Evolutionary conservation across 2,329 filamentous ascomycete genomes (phyloP), one percentile per base, ranked within the genome.

Genomic region (Venturia asperata): DNA sequence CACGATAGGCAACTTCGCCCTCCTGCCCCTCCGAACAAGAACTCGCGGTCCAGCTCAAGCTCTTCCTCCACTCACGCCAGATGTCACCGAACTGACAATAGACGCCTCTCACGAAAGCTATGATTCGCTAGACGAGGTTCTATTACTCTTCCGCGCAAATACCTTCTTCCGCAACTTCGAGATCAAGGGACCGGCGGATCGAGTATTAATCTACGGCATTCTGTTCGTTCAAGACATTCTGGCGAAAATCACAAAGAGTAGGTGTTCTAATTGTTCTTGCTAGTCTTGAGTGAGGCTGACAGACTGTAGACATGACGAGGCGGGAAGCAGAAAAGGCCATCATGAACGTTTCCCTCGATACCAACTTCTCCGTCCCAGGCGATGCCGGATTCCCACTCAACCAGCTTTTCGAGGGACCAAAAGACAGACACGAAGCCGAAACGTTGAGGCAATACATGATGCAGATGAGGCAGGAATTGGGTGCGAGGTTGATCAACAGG

Each of bases 101-200:
- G 91, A 97, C 76, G 88, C 92, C 62, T 91, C 94, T 76, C 88
- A 86, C 77, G 91, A 96, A 77, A 92, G 89, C 73, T 97, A 97
- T 82, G 94, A 99, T 80, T 90, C 94, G 68, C 85, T 97, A 65
- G 94, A 99, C 79, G 94, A 99, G 81, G 87, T 95, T 63, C 84
- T 99, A 65, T 84, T 88, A 15, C 85, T 97, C 62, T 99, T 97
- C 84, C 91, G 94, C 69, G 93, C 94, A 72, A 97, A 99, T 82
- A 97, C 93, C 67, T 93, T 99, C 79, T 99, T 97, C 84, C 90
- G 94, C 73, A 99, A 97, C 83, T 99, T 99, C 73, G 94, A 97
- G 82, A 96, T 97, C 81, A 93, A 96, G 79, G 94, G 94, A 17
- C 90, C 91, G 34, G 93, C 94, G 66, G 94, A 99, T 79, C 85